Evolutionary conservation across 345 rosid genomes (phyloP).

Genomic region (Barbarea vulgaris): DNA sequence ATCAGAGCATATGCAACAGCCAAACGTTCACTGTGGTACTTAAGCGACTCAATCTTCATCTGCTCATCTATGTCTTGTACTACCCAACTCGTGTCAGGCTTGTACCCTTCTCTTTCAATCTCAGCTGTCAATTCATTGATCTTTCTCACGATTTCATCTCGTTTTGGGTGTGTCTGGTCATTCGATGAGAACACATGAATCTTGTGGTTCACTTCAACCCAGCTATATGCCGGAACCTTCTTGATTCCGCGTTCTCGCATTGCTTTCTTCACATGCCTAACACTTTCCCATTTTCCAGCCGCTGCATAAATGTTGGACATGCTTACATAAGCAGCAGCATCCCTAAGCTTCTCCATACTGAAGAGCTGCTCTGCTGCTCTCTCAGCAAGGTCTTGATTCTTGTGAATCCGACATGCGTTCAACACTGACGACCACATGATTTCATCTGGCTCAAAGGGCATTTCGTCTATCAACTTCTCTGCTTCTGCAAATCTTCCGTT

Average conservation of each 20-base stretch:
- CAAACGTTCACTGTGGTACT: slow-evolving; percentile 75
- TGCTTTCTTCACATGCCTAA: slow-evolving; percentile 66
- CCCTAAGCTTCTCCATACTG: slow-evolving; percentile 68
- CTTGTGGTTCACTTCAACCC: slow-evolving; percentile 76
- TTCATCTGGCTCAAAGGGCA: slow-evolving; percentile 85
- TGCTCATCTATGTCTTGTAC: slow-evolving; percentile 68
- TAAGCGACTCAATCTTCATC: slow-evolving; percentile 66
- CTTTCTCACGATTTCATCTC: slow-evolving; percentile 53
- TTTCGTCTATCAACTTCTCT: slow-evolving; percentile 61
- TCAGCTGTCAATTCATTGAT: slow-evolving; percentile 53
- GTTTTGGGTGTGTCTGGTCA: slow-evolving; percentile 62
- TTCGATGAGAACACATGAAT: slow-evolving; percentile 67
- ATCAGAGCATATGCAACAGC: slow-evolving; percentile 89
- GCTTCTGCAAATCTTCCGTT: slow-evolving; percentile 67
- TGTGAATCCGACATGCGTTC: slow-evolving; percentile 89
- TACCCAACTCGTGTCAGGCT: slow-evolving; percentile 71
- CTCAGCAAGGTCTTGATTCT: slow-evolving; percentile 64
- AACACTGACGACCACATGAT: slow-evolving; percentile 84
- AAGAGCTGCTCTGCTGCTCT: slow-evolving; percentile 73
- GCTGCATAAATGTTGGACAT: slow-evolving; percentile 85
- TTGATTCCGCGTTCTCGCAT: slow-evolving; percentile 78
- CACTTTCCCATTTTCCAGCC: slow-evolving; percentile 74
- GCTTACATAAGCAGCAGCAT: slow-evolving; percentile 79
- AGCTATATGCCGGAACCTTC: slow-evolving; percentile 76
- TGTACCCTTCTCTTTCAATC: slow-evolving; percentile 73